Evolutionary conservation across 306 rosid genomes (phyloP).

Genomic region (Rubus parviflorus): DNA sequence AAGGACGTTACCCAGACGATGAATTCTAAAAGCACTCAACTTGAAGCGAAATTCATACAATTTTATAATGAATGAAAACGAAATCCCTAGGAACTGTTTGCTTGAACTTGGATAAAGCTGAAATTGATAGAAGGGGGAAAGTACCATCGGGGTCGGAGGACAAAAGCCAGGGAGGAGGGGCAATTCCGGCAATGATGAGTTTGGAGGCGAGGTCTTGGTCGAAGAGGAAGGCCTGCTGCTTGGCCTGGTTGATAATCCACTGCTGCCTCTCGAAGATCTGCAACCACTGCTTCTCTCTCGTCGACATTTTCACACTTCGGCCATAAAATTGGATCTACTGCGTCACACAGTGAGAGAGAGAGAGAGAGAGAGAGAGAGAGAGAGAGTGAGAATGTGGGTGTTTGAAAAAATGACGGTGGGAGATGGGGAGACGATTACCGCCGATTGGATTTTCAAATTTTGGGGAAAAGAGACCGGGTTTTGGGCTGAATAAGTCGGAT

Average conservation of each 20-base stretch:
- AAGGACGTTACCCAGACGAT: neutral
- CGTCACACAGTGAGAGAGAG: too few species aligned
- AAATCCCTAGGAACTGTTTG: neutral
- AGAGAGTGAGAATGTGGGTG: neutral
- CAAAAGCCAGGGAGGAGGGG: slow-evolving; percentile 77
- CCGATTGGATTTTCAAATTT: slow-evolving; percentile 1
- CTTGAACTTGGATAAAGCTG: neutral
- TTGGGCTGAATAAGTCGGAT: too few species aligned
- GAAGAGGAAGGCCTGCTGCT: slow-evolving; percentile 60
- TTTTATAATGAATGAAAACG: neutral
- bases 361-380: slow-evolving; percentile 15
- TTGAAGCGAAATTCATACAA: neutral
- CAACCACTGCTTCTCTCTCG: slow-evolving; percentile 63
- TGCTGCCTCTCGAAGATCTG: slow-evolving; percentile 77
- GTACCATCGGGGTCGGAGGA: slow-evolving; percentile 53
- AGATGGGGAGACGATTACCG: neutral
- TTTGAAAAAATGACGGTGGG: neutral
- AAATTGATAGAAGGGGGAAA: neutral
- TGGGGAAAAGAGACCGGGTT: neutral
- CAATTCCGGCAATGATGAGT: slow-evolving; percentile 73
- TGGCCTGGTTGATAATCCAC: slow-evolving; percentile 68
- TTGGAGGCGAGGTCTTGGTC: slow-evolving; percentile 71
- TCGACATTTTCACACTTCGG: slow-evolving; percentile 40
- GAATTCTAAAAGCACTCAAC: neutral
- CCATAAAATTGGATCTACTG: slow-evolving; percentile 19